A percentile compares a stretch with the other conserved stretches of the same genome.
These are phyloP conservation scores for Artemisia argyi DNA, from an alignment of 129 eudicot species.

Conservation along the genomic window DNA sequence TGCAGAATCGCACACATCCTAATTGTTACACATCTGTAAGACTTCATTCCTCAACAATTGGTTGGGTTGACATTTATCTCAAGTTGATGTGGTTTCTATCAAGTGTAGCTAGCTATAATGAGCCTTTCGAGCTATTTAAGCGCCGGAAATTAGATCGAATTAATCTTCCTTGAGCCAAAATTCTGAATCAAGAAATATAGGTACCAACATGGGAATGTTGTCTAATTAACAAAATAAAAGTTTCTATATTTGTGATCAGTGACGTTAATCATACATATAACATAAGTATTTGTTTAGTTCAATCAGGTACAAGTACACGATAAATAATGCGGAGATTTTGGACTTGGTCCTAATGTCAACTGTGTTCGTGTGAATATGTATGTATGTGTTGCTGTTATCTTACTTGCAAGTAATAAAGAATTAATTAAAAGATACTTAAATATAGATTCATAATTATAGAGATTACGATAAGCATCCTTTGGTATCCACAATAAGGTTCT, in stretches of 20 bases:
- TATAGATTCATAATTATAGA: not conserved
- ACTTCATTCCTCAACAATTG: no score
- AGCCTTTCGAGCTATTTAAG: no score
- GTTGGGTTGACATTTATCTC: no score
- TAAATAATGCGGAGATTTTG: constrained; percentile 10
- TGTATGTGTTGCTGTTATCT: constrained; percentile 25
- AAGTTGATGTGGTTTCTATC: no score
- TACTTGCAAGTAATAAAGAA: constrained; percentile 7
- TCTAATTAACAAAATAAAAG: not conserved
- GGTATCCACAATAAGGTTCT: constrained; percentile 20
- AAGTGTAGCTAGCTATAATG: no score
- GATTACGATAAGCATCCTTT: constrained; percentile 19
- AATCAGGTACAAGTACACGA: not conserved
- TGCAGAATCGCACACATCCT: no score
- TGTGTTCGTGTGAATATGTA: constrained; percentile 16
- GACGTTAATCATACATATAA: not conserved
- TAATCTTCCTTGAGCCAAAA: no score
- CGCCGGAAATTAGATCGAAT: no score
- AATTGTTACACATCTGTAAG: no score
- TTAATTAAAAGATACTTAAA: not conserved
- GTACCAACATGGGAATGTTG: constrained; percentile 6
- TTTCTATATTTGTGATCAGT: not conserved
- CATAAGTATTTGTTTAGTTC: not conserved
- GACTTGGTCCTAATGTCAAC: constrained; percentile 14
- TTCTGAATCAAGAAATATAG: not conserved